Evolutionary conservation across 805 yeast genomes (phyloP).

Genomic region (Candida tallmaniae): DNA sequence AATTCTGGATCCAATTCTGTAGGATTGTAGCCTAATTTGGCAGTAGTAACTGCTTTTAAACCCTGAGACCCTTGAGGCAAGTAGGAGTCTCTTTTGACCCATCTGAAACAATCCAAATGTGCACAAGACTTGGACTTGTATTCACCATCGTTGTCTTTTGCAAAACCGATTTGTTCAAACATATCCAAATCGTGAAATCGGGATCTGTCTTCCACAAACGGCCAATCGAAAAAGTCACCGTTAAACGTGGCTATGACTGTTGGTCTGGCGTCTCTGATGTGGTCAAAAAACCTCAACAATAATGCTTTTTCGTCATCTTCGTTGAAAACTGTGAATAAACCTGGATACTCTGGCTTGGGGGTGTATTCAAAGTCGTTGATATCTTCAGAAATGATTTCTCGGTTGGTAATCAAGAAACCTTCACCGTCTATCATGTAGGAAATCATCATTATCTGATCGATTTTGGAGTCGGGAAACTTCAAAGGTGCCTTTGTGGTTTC

Average conservation of each 20-base stretch:
- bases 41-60: conserved; percentile 94
- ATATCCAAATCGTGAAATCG: conserved; percentile 78
- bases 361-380: conserved; percentile 97
- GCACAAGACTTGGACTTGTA: conserved; percentile 89
- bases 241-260: conserved; percentile 97
- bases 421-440: conserved; percentile 99
- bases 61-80: conserved; percentile 99
- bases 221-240: conserved; percentile 99
- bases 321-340: conserved; percentile 83
- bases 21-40: conserved; percentile 93
- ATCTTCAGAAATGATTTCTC: conserved; percentile 92
- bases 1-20: conserved; percentile 95
- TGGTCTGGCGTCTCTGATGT: conserved; percentile 80
- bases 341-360: conserved; percentile 94
- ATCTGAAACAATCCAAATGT: conserved; percentile 95
- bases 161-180: conserved; percentile 93
- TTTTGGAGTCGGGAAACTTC: conserved; percentile 87
- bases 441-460: conserved; percentile 97
- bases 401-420: conserved; percentile 87
- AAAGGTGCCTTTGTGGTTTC: conserved; percentile 96
- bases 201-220: conserved; percentile 89
- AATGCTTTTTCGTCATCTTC: conserved; percentile 80
- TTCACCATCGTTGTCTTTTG: conserved; percentile 83
- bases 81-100: conserved; percentile 98
- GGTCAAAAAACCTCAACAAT: conserved; percentile 78